These are phyloP conservation scores for Sphaerulina musiva DNA, from an alignment of 2,329 filamentous ascomycete genomes.

Conservation along the genomic window DNA sequence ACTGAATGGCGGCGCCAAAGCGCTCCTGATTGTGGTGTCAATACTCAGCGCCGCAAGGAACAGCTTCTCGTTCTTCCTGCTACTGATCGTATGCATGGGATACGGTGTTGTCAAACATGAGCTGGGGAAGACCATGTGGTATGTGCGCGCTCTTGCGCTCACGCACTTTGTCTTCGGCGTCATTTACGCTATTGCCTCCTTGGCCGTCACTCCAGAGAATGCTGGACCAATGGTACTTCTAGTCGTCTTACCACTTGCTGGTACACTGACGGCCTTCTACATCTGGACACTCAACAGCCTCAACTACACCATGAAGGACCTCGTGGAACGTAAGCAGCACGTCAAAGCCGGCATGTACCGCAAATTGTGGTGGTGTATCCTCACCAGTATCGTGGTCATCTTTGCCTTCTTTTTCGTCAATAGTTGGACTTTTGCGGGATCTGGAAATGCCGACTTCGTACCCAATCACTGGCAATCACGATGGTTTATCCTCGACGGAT, in stretches of 20 bases:
- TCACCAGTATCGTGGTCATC: constrained; percentile 86
- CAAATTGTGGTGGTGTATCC: constrained; percentile 97
- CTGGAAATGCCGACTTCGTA: constrained; percentile 78
- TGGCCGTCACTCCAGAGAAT: constrained; percentile 81
- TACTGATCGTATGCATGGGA: constrained; percentile 98
- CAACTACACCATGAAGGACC: constrained; percentile 89
- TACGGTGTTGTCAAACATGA: constrained; percentile 96
- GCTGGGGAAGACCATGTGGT: constrained; percentile 88
- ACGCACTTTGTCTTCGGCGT: constrained; percentile 93
- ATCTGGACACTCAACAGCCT: constrained; percentile 97
- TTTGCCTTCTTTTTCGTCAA: constrained; percentile 99
- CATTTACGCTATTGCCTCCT: constrained; percentile 82
- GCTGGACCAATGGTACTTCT: constrained; percentile 86
- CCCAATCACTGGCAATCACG: constrained; percentile 95
- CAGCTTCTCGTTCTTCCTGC: constrained; percentile 95
- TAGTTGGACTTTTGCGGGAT: constrained; percentile 86
- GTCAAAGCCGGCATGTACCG: constrained; percentile 95
- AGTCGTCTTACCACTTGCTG: constrained; percentile 85
- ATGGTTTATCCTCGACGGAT: constrained; percentile 96
- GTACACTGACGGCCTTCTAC: constrained; percentile 91
- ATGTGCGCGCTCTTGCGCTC: constrained; percentile 81
- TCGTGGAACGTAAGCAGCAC: constrained; percentile 89
- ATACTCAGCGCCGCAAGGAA: constrained; percentile 89
- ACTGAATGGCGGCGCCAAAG: constrained; percentile 73
- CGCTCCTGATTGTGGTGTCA: constrained; percentile 83